A percentile compares a stretch with the other conserved stretches of the same genome.
Evolutionary conservation across 2,329 filamentous ascomycete species (phyloP).

Genomic region (Davidsoniella virescens): DNA sequence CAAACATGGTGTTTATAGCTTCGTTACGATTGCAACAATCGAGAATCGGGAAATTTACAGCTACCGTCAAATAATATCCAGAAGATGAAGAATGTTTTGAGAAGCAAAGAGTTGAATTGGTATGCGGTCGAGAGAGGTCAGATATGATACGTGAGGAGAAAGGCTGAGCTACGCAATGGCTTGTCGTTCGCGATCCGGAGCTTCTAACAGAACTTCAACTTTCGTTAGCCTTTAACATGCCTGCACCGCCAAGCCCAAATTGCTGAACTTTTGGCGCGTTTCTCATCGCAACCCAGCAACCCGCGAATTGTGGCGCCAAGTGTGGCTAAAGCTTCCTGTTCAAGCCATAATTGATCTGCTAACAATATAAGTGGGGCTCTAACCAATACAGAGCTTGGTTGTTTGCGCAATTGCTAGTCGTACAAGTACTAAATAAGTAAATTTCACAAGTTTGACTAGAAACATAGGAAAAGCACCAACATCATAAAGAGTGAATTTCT

Average conservation of each 20-base stretch:
- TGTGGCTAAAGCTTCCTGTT: constrained; percentile 8
- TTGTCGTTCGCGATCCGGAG: constrained; percentile 2
- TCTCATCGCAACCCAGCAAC: not conserved
- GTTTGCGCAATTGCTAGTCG: no score
- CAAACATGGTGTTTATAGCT: no score
- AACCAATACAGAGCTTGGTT: no score
- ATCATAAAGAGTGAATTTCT: no score
- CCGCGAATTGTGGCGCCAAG: constrained; percentile 2
- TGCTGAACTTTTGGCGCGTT: constrained; percentile 1
- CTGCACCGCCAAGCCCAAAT: constrained; percentile 8
- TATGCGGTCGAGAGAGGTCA: not conserved
- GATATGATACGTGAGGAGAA: not conserved
- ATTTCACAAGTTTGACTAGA: no score
- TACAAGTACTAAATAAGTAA: no score
- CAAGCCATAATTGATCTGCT: not conserved
- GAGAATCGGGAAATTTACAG: no score
- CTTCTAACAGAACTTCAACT: not conserved
- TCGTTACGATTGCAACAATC: no score
- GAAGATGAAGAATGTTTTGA: no score
- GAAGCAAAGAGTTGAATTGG: not conserved
- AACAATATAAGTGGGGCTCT: no score
- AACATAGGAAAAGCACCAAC: no score
- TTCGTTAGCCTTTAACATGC: not conserved
- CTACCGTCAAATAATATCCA: no score
- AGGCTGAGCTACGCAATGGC: not conserved